Base-by-base conservation (phyloP, 2,329 filamentous ascomycete species). In the Colletotrichum ledebouriae region DNA sequence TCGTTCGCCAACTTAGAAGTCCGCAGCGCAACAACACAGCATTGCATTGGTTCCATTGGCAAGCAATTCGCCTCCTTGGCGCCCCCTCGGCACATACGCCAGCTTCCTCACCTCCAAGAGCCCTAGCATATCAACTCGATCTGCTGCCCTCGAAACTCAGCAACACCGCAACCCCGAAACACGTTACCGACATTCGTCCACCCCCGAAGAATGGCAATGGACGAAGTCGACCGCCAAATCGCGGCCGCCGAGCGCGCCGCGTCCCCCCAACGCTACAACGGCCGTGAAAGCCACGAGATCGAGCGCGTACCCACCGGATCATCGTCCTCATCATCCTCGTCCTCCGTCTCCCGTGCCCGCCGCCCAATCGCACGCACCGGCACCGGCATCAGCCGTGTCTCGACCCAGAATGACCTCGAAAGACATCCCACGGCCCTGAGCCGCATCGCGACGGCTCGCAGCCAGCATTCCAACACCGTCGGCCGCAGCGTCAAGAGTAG, bases 401-500 rank as follows among this genome's bases (percentile, higher is more conserved):
- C 88, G 5, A 93, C 90, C 4, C 85, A 89, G 71, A 81, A 83
- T 72, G 91, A 93, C 74, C 84, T 93, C 44, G 91, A 93, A 76
- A 84, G 90, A 65, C 87, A 92, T 72, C 87, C 87, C 17, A 93
- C 91, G 9, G 90, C 87, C 61, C 82, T 94, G 67, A 88, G 87
- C 76, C 87, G 92, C 42, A 93, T 94, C 71, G 86, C 90, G 52
- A 94, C 92, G 4, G 86, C 88, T 41, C 82, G 87, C 57, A 91
- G 88, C 71, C 92, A 94, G 77, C 91, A 94, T 77, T 87, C 84
- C 71, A 85, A 81, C 61, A 94, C 92, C 3, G 92, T 94, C n/a
- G 92, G 92, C 69, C 78, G 81, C 22, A 80, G 80, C 66, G 69
- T 78, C 15, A 82, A 78, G 75, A 84, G 80, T 52, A 80, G 86